These are phyloP conservation scores for Stemphylium beticola DNA, from an alignment of 2,329 filamentous ascomycete species.

Conservation along the genomic window DNA sequence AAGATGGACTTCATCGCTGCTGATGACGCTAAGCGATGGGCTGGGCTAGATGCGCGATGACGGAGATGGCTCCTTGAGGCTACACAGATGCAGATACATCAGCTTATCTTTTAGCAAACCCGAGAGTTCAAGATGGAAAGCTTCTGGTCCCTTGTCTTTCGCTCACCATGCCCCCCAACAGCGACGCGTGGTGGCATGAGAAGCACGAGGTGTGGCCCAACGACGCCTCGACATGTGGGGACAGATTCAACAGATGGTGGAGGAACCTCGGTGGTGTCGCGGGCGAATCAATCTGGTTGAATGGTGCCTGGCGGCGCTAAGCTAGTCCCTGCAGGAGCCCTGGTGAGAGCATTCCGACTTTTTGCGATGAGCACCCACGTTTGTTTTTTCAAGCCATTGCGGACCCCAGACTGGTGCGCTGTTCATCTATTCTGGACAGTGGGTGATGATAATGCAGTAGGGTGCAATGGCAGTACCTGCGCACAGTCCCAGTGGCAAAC, in stretches of 20 bases:
- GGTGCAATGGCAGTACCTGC: background rate
- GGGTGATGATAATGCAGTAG: background rate
- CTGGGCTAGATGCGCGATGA: background rate
- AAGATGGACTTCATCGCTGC: background rate
- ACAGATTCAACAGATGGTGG: conserved; percentile 7
- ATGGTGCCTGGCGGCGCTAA: conserved; percentile 15
- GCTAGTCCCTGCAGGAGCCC: conserved; percentile 20
- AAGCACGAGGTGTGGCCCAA: conserved; percentile 3
- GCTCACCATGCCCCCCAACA: background rate
- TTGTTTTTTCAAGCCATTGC: conserved; percentile 14
- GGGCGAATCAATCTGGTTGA: conserved; percentile 15
- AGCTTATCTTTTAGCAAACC: background rate
- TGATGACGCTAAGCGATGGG: background rate
- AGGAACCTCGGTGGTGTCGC: conserved; percentile 8
- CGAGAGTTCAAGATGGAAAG: background rate
- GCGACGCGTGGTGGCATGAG: background rate
- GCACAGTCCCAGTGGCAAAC: background rate
- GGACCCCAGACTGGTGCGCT: background rate
- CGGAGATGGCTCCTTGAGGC: background rate
- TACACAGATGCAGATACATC: too few relatives aligned
- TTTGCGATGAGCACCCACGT: conserved; percentile 10
- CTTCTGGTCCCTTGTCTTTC: too few relatives aligned
- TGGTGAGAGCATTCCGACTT: conserved; percentile 14
- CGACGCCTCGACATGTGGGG: conserved; percentile 8
- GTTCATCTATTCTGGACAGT: background rate